A percentile compares a stretch with the other conserved stretches of the same genome.
Evolutionary conservation across 306 rosid genomes (phyloP).

Genomic region (Abrus precatorius): DNA sequence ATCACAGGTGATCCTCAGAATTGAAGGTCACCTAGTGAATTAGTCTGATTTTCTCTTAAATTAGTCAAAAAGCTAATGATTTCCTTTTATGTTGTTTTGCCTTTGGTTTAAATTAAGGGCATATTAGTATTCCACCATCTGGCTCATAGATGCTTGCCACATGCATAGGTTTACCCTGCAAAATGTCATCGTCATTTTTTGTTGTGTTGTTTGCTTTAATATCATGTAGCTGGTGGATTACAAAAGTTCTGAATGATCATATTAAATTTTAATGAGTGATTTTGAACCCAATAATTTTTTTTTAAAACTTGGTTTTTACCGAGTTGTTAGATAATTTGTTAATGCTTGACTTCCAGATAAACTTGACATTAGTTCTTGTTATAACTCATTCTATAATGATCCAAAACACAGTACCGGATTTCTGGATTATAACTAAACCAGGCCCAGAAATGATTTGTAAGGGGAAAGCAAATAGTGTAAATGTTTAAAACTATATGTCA

Average conservation of each 20-base stretch:
- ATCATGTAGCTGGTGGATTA: neutral
- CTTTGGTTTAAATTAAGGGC: neutral
- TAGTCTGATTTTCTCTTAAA: neutral
- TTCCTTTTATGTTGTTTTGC: constrained; percentile 14
- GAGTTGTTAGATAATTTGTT: constrained; percentile 22
- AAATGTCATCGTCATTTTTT: neutral
- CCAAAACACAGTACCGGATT: neutral
- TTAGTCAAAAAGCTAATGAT: constrained; percentile 4
- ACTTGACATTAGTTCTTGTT: neutral
- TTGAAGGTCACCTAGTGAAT: neutral
- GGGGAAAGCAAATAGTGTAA: neutral
- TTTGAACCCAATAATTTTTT: constrained; percentile 18
- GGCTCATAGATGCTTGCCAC: neutral
- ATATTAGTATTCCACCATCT: neutral
- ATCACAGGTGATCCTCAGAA: constrained; percentile 5
- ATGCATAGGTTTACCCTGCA: constrained; percentile 9
- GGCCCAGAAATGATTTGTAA: neutral
- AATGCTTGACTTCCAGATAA: constrained; percentile 11
- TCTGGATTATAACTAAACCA: constrained; percentile 1
- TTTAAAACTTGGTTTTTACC: neutral
- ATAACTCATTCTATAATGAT: constrained; percentile 5
- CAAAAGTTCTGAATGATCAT: neutral
- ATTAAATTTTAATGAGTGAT: neutral
- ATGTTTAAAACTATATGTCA: constrained; percentile 24
- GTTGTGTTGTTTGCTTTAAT: neutral